Conservation (phyloP, 805 yeast species). For the Grigorovia transvaalensis region DNA sequence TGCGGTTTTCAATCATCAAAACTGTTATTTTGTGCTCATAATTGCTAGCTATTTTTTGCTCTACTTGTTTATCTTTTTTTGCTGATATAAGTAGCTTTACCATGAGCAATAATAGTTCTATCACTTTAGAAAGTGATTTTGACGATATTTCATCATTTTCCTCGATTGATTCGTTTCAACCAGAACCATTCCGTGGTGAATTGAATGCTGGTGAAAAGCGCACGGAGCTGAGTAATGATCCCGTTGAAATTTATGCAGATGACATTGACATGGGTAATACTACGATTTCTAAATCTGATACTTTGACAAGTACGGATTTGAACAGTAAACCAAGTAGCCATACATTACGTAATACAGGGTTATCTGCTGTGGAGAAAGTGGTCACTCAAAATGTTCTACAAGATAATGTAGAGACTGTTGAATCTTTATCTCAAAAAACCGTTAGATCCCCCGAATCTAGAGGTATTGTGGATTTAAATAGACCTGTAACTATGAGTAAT, state of each 20-base stretch:
- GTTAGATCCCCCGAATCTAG: constrained; percentile 2
- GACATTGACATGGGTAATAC: background rate
- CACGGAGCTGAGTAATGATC: background rate
- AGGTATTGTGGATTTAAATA: constrained; percentile 14
- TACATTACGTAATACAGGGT: constrained; percentile 1
- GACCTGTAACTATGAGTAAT: constrained; percentile 10
- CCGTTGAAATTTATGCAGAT: background rate
- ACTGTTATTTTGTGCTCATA: no score
- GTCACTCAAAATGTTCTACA: constrained; percentile 16
- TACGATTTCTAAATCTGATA: background rate
- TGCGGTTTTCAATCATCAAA: no score
- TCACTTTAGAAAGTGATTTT: constrained; percentile 12
- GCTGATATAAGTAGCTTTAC: background rate
- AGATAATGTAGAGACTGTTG: constrained; percentile 19
- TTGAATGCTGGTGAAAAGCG: background rate
- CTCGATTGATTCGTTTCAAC: constrained; percentile 19
- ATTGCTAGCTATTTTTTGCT: no score
- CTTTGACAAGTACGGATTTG: background rate
- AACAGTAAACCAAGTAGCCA: constrained; percentile 1
- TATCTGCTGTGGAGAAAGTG: constrained; percentile 11
- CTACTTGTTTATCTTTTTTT: no score
- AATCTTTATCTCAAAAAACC: constrained; percentile 12
- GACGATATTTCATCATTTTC: constrained; percentile 23
- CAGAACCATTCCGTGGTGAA: constrained; percentile 18
- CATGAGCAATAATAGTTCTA: constrained; percentile 2